Evolutionary conservation across 2,329 filamentous ascomycete species (phyloP).

Genomic region (Elsinoe arachidis): DNA sequence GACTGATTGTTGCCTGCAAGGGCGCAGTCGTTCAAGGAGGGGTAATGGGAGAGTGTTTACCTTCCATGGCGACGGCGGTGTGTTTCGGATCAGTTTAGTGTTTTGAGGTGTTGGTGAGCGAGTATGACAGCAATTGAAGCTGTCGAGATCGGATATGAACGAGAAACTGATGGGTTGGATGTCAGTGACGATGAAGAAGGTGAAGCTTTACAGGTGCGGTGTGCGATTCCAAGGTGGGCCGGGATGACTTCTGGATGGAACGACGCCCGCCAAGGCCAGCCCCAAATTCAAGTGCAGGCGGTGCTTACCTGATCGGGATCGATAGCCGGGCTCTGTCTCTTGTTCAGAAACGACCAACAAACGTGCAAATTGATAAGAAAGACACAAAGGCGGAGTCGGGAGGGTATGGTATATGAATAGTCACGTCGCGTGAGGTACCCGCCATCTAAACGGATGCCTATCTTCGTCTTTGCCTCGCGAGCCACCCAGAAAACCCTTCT

Average conservation of each 20-base stretch:
- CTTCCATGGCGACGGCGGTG: constrained; percentile 26
- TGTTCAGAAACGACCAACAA: neutral
- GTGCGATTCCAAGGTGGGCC: constrained; percentile 7
- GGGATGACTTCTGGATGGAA: constrained; percentile 3
- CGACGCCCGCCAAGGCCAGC: neutral
- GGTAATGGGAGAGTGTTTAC: constrained; percentile 20
- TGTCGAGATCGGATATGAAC: neutral
- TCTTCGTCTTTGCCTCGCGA: neutral
- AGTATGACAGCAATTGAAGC: constrained; percentile 13
- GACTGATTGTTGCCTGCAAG: neutral
- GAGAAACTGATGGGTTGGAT: constrained; percentile 1
- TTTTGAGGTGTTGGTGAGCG: neutral
- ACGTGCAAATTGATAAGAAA: neutral
- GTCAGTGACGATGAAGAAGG: constrained; percentile 14
- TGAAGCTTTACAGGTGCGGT: constrained; percentile 11
- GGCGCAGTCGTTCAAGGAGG: constrained; percentile 12
- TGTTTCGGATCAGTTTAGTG: constrained; percentile 9
- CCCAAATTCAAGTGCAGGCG: neutral
- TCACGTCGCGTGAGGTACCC: constrained; percentile 5
- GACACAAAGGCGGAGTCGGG: neutral
- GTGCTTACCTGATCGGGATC: constrained; percentile 10
- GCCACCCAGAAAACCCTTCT: neutral
- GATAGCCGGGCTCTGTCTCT: neutral
- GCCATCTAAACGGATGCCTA: constrained; percentile 14
- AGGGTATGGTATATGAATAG: neutral